Base-by-base conservation (phyloP, 805 yeast species). In the Metschnikowia continentalis region DNA sequence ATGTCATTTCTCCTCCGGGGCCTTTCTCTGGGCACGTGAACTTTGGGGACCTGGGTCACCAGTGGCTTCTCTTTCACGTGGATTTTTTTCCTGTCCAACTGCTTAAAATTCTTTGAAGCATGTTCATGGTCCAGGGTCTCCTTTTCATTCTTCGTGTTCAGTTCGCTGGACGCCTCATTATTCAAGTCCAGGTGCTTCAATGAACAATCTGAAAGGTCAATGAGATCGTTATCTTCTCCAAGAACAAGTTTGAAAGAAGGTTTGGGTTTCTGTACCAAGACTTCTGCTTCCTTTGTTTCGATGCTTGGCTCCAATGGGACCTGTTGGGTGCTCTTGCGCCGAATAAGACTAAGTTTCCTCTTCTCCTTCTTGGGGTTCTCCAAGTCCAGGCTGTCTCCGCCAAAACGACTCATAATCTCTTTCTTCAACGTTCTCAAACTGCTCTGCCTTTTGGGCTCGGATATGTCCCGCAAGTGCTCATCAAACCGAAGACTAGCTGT, bases 401-500 rank as follows among this genome's bases (percentile, higher is more conserved):
- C 32, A 44, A 44, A 44, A 5, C 47, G 47, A 14, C 23, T 36
- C 20, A 44, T 6, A 8, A 44, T 44, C 6, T 44, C 47, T 4
- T 20, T 35, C n/a, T 44, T 44, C 8, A 44, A 36, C n/a, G 36
- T 17, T 26, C 26, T 44, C 13, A 44, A 44, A 36, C 47, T 44
- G 47, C 33, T 23, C 22, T 22, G 47, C 14, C 47, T 26, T 13
- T 35, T 35, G 23, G 33, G 40, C 17, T 23, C 41, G 6, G 47
- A 6, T 13, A 36, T 7, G 5, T 32, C 8, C 17, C 41, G 47
- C 22, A 44, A 23, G 32, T 44, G 47, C 35, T 44, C 47, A 36
- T 44, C 47, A 44, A 44, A 44, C 17, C 47, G 47, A 15, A 44
- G 47, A 36, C 47, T 44, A 22, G 47, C 47, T 5, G 47, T 44